Base-by-base conservation (phyloP, 805 yeast genomes). In the Ogataea nonfermentans region DNA sequence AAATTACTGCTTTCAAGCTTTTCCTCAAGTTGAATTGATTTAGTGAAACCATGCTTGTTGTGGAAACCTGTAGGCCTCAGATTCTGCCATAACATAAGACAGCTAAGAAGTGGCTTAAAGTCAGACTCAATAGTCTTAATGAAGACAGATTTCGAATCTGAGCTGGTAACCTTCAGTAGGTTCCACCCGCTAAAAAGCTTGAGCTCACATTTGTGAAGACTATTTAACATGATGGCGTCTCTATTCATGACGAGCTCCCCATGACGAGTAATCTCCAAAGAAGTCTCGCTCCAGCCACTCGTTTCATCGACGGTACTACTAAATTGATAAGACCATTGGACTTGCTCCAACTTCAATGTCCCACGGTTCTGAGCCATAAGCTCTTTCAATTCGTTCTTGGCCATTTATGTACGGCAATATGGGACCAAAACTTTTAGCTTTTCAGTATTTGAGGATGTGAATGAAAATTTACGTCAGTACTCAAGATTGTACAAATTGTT, bases 41-140 rank as follows among this genome's bases (percentile, higher is more conserved):
- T 49, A 20, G 63, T 65, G 40, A 65, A 65, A 46, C 62, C 65
- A 78, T 79, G 74, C 52, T 76, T 76, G 40, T 67, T 69, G 16
- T 63, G 62, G 17, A 75, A 46, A 0, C 77, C 76, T 25, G 51
- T 64, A 2, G 78, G 74, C 37, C 62, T 64, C 47, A 76, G 47
- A 32, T 67, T 63, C 45, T 73, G 78, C 81, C 82, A 76, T 2
- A 73, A 67, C 25, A 70, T 48, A 32, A 75, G 55, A 23, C 67
- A 56, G 36, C 67, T 59, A 11, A 76, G 36, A 40, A 62, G 65
- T 9, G 66, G 55, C 4, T 63, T 56, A 9, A 73, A 57, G 9
- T 37, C 36, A 15, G 32, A 13, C 16, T 10, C 22, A 10, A 3
- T 6, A 3, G 41, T 15, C 39, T 65, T 53, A 14, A 56, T 34